A percentile compares a stretch with the other conserved stretches of the same genome.
These are phyloP conservation scores for Eutrema salsugineum DNA, from an alignment of 441 rosid genomes.

Conservation along the genomic window DNA sequence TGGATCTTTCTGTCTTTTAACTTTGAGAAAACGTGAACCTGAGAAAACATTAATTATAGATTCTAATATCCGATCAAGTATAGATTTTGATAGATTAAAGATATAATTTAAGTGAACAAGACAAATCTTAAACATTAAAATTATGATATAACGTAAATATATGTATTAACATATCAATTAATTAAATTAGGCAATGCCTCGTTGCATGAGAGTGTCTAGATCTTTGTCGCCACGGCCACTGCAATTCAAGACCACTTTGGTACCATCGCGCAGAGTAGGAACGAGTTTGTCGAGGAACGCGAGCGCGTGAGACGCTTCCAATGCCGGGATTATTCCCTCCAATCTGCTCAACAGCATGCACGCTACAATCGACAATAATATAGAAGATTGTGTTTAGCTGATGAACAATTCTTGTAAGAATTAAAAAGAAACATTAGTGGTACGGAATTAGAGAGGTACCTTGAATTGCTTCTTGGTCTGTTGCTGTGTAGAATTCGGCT, in stretches of 20 bases:
- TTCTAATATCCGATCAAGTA: neutral
- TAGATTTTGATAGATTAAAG: neutral
- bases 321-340: slow-evolving; percentile 76
- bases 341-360: slow-evolving; percentile 43
- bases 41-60: neutral
- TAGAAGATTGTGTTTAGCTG: neutral
- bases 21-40: neutral
- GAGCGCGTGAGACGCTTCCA: slow-evolving; percentile 75
- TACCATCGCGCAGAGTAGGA: slow-evolving; percentile 44
- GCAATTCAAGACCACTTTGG: slow-evolving; percentile 60
- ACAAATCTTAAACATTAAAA: too few relatives aligned
- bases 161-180: too few relatives aligned
- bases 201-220: slow-evolving; percentile 35
- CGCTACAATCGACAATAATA: slow-evolving; percentile 34
- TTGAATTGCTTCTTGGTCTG: slow-evolving; percentile 67
- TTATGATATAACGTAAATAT: too few relatives aligned
- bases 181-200: neutral
- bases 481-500: slow-evolving; percentile 56
- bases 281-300: slow-evolving; percentile 70
- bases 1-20: neutral
- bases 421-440: neutral
- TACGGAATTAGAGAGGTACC: slow-evolving; percentile 36
- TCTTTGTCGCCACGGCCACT: slow-evolving; percentile 84
- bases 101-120: too few relatives aligned
- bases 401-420: neutral